Evolutionary conservation across 805 yeast species (phyloP), one percentile per base, ranked within the genome.

Genomic region (Pichia heedii): DNA sequence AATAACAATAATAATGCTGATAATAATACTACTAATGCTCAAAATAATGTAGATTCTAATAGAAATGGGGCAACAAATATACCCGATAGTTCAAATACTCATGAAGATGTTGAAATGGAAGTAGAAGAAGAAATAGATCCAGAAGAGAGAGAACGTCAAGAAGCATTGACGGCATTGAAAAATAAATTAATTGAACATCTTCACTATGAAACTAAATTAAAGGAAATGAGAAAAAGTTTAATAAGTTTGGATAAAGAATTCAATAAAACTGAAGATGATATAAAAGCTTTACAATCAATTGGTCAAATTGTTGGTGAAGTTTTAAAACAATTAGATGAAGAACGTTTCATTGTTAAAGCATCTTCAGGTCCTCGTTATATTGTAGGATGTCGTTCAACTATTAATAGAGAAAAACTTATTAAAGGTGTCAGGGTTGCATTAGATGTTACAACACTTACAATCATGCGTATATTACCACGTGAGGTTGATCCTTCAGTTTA

Each of bases 261-360:
- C 63, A 90, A 84, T 46, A 88, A 87, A 70, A 90, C 98, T 2
- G 99, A 93, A 62, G 86, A 88, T 54, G 98, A 93, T 57, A 93
- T 93, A 63, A 90, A 88, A 67, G 97, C 97, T 16, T 72, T 93
- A 52, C 98, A 93, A 66, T 82, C 94, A 50, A 95, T 93, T 49
- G 98, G 98, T 4, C 98, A 93, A 66, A 80, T 93, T 58, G 84
- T 93, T 52, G 98, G 98, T 45, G 98, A 93, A 65, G 95, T 93
- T 24, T 76, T 93, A 68, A 93, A 93, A 63, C 96, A 88, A 62
- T 71, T 93, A 56, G 95, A 90, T 50, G 95, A 86, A 41, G 98
- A 93, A 61, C 73, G 96, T 55, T 93, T 81, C 62, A 90, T 90
- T 51, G 97, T 93, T 40, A 90, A 90, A 69, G 97, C 97, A 2